Conservation (phyloP, 805 yeast genomes). For the Saturnispora sekii region DNA sequence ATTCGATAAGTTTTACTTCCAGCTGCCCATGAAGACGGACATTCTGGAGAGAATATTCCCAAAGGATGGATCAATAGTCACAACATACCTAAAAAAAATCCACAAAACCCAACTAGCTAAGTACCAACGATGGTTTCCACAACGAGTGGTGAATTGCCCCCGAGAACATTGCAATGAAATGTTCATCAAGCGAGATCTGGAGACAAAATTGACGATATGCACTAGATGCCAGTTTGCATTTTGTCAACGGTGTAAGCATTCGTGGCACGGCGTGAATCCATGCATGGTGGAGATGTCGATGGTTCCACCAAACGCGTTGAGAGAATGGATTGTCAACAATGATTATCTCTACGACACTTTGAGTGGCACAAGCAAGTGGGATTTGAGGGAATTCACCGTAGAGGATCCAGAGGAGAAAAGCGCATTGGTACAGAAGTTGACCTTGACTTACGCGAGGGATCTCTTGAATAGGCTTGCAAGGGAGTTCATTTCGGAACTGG, state of each 20-base stretch:
- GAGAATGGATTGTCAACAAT: conserved; percentile 26
- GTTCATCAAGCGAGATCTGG: conserved; percentile 38
- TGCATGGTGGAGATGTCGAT: conserved; percentile 27
- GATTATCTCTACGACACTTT: conserved; percentile 1
- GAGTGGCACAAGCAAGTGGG: conserved; percentile 1
- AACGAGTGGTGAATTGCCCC: conserved; percentile 43
- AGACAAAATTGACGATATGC: conserved; percentile 41
- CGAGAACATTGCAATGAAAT: conserved; percentile 33
- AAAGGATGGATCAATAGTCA: conserved; percentile 12
- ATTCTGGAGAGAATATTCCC: conserved; percentile 27
- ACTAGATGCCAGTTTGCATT: conserved; percentile 41
- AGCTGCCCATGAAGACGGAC: conserved; percentile 30
- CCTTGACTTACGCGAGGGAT: conserved; percentile 36
- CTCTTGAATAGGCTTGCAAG: conserved; percentile 33
- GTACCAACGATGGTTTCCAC: conserved; percentile 36
- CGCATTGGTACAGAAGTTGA: conserved; percentile 22
- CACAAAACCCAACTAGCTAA: conserved; percentile 32
- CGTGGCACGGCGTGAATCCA: conserved; percentile 50
- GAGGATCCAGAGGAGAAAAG: neutral
- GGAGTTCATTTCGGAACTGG: conserved; percentile 37
- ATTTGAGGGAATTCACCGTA: neutral
- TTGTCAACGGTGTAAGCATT: conserved; percentile 45
- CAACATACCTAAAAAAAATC: conserved; percentile 32
- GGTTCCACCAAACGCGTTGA: conserved; percentile 24
- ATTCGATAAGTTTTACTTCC: conserved; percentile 32